Percentiles rank a stretch among this genome's conserved stretches.
These are phyloP conservation scores for Talaromyces sp. DNA, from an alignment of 2,329 filamentous ascomycete genomes.

Conservation along the genomic window DNA sequence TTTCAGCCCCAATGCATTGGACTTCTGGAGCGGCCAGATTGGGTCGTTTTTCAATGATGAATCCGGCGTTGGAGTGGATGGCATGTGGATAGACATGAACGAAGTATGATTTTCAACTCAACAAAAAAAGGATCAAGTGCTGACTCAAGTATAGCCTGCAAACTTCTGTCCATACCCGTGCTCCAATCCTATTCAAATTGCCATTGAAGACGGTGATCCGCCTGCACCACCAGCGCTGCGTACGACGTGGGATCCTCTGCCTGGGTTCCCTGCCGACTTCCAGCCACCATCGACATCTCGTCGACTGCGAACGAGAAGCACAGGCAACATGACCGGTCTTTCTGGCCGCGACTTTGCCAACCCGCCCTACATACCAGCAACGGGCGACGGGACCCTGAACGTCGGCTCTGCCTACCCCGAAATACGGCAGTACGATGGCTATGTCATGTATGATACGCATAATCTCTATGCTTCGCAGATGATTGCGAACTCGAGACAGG, in stretches of 20 bases:
- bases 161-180: conserved; percentile 54
- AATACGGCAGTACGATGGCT: conserved; percentile 57
- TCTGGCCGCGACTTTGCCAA: conserved; percentile 58
- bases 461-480: conserved; percentile 71
- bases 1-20: conserved; percentile 60
- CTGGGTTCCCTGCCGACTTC: conserved; percentile 64
- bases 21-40: conserved; percentile 68
- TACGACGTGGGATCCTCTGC: conserved; percentile 60
- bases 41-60: conserved; percentile 57
- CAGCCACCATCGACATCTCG: conserved; percentile 44
- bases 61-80: conserved; percentile 68
- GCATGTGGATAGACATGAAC: conserved; percentile 71
- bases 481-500: conserved; percentile 58
- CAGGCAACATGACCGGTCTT: conserved; percentile 41
- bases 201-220: conserved; percentile 40
- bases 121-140: not conserved
- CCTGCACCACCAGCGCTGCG: conserved; percentile 60
- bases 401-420: conserved; percentile 62
- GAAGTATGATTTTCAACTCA: conserved; percentile 30
- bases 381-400: conserved; percentile 48
- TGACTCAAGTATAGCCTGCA: conserved; percentile 24
- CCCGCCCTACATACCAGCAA: conserved; percentile 62
- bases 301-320: not conserved
- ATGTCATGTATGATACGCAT: conserved; percentile 68
- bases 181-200: conserved; percentile 48